Percentiles rank a stretch among this genome's conserved stretches.
Evolutionary conservation across 2,329 filamentous ascomycete species (phyloP).

Genomic region (Pseudogymnoascus pannorum): DNA sequence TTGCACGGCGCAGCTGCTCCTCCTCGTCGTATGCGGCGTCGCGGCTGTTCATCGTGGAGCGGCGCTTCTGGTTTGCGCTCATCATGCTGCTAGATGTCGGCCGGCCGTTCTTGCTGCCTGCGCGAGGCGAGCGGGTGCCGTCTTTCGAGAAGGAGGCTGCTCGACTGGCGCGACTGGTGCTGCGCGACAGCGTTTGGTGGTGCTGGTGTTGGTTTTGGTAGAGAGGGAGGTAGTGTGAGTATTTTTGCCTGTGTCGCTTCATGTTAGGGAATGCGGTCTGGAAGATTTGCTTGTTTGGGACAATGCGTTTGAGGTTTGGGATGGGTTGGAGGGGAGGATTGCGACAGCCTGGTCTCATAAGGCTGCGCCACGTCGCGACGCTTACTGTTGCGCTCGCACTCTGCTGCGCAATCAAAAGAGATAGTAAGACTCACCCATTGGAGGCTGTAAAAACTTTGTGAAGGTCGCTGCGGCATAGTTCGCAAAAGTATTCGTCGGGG

Average conservation of each 20-base stretch:
- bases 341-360: constrained; percentile 1
- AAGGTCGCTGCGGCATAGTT: constrained; percentile 84
- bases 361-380: not conserved
- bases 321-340: not conserved
- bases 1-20: constrained; percentile 76
- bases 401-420: not conserved
- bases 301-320: not conserved
- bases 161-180: constrained; percentile 52
- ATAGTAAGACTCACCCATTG: constrained; percentile 64
- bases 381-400: not conserved
- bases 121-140: constrained; percentile 44
- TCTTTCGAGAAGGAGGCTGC: constrained; percentile 62
- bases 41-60: constrained; percentile 96
- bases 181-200: constrained; percentile 37
- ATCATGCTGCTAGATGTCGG: constrained; percentile 37
- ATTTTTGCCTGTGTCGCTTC: constrained; percentile 48
- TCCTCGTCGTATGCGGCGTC: constrained; percentile 95
- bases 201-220: constrained; percentile 32
- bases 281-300: constrained; percentile 5
- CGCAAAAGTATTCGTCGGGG: constrained; percentile 96
- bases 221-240: constrained; percentile 58
- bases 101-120: constrained; percentile 48
- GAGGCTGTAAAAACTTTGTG: constrained; percentile 74
- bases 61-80: constrained; percentile 54
- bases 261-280: not conserved